Evolutionary conservation across 345 rosid genomes (phyloP), one percentile per base, ranked within the genome.

Genomic region (Linum trigynum): DNA sequence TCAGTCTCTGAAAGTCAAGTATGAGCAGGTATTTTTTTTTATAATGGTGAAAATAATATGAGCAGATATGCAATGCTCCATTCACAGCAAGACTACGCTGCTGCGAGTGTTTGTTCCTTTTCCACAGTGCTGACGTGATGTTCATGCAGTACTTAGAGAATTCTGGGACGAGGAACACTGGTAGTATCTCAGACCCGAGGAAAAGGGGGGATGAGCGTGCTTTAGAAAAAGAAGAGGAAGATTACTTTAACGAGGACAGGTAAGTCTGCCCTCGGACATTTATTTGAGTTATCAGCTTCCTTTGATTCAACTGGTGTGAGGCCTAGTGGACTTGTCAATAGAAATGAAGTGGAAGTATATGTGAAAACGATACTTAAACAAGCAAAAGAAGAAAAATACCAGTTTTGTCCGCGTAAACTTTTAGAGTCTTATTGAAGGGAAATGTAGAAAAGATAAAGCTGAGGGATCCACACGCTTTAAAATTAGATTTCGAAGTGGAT

Each of bases 161-260:
- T 70, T 72, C 76, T 64, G 91, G 77, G 78, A 65, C 84, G 0
- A 86, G 78, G 76, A 78, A 69, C 69, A 73, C 76, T 67, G 80
- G 79, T 69, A 80, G 67, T 67, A 75, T 80, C 14, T 64, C 80
- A 37, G 94, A 87, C 59, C 78, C 86, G 5, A 83, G 96, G 69
- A 89, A 80, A 74, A 73, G 91, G 62, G 67, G 73, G 37, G 99
- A 95, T 65, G 97, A 85, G 75, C 95, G 96, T 35, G 95, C 95
- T n/a, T 67, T 82, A 63, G 97, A 91, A 69, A 95, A 95, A 81
- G 99, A 95, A 74, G 99, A 91, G 82, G 94, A 91, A 76, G 99
- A 95, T 69, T 95, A 95, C 77, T 95, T 95, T 73, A 94, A 91
- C n/a, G 96, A 80, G 73, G 91, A 90, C 74, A 95, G 96, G 97